These are phyloP conservation scores for Amanita jacksonii DNA, from an alignment of 768 basidiomycete genomes.

Conservation along the genomic window DNA sequence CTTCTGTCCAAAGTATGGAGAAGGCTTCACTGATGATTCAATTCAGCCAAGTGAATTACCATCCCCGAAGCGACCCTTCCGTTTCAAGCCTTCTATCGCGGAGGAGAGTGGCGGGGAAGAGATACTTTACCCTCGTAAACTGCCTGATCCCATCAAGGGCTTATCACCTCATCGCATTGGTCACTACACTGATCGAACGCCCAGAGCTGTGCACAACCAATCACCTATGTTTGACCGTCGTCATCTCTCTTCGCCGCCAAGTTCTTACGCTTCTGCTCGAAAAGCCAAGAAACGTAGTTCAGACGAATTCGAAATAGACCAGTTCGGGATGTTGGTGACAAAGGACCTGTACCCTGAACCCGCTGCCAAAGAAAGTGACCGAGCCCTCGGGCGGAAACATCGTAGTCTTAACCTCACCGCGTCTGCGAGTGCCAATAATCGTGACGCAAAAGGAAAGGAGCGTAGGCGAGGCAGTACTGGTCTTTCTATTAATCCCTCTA, in stretches of 20 bases:
- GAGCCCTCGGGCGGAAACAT: conserved; percentile 48
- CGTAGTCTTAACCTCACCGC: conserved; percentile 55
- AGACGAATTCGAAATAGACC: conserved; percentile 76
- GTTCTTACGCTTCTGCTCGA: conserved; percentile 46
- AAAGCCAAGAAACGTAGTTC: conserved; percentile 69
- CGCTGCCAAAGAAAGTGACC: conserved; percentile 40
- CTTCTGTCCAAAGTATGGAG: conserved; percentile 9
- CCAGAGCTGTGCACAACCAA: conserved; percentile 23
- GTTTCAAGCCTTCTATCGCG: conserved; percentile 54
- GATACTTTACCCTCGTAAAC: conserved; percentile 75
- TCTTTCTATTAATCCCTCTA: conserved; percentile 29
- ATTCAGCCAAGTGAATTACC: conserved; percentile 35
- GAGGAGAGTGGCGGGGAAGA: conserved; percentile 89
- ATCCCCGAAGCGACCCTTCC: conserved; percentile 38
- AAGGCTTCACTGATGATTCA: conserved; percentile 9
- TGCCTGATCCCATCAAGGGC: conserved; percentile 20
- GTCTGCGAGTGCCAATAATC: conserved; percentile 25
- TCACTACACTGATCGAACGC: conserved; percentile 15
- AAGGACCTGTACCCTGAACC: conserved; percentile 31
- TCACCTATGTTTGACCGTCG: conserved; percentile 18
- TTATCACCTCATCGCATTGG: conserved; percentile 17
- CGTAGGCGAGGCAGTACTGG: conserved; percentile 45
- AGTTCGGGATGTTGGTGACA: conserved; percentile 48
- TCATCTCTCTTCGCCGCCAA: conserved; percentile 46
- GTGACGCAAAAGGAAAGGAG: conserved; percentile 42